Base-by-base conservation (phyloP, 2,329 filamentous ascomycete species). In the Ophiostoma australiae region DNA sequence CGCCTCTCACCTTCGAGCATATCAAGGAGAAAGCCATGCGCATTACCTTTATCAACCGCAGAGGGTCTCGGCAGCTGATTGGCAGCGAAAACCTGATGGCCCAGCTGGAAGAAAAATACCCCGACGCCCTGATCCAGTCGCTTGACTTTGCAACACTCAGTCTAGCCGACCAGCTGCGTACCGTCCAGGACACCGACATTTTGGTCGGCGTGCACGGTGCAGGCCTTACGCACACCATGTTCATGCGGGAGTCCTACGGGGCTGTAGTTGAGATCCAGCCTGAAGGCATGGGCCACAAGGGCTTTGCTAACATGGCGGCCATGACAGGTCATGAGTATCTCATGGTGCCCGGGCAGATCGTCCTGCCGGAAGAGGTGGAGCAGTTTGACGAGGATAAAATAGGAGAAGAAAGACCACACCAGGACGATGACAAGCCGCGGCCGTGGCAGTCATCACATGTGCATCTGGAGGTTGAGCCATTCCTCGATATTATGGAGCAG, bases 201-300 rank as follows among this genome's bases (percentile, higher is more conserved):
- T 76, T 84, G 10, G 78, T 82, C 6, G 81, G 81, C 39, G 78
- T 81, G 1, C 81, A 84, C 74, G 82, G 82, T 61, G 81, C 81
- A 0, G 82, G 80, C 0, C 75, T 83, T 20, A 80, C 81, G 4
- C 81, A 83, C 72, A 73, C 74, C 1, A 78, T 84, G 73, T 84
- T 83, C 70, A 76, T 83, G 72, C 75, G 76, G 31, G 48, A 55
- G 4, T 74, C 75, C 6, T 77, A 76, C 0, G 76, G 75, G 1
- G 78, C 77, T 20, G 74, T 84, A 8, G 79, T 83, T 6, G 82
- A 84, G 76, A 82, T 84, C 35, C 74, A 80, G 44, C 82, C 82
- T 1, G 73, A 73, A 1, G 75, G 74, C 1, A 72, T 78, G 20
- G 76, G 80, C 70, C 76, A 81, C 72, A 78, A 77, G 70, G 80